A percentile compares a stretch with the other conserved stretches of the same genome.
phyloP scores from a whole-genome alignment of 257 asterid species.

The Linderniella brevidens region DNA sequence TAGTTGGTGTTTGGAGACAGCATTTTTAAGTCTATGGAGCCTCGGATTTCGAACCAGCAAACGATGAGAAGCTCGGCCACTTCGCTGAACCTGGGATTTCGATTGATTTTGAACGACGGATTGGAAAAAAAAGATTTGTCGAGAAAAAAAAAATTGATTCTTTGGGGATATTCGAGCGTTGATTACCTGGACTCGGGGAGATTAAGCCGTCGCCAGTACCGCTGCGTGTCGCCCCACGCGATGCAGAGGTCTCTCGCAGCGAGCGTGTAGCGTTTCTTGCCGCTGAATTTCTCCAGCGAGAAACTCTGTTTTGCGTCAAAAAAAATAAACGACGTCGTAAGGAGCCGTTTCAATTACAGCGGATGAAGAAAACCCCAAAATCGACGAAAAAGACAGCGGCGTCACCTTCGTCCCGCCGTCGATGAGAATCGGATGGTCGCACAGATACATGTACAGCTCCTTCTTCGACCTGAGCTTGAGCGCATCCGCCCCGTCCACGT shows the following conservation, averaged over 20 bases:
- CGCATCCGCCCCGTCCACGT: conserved; percentile 16
- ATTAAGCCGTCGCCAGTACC: conserved; percentile 47
- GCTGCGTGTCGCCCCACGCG: conserved; percentile 39
- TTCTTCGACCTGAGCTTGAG: conserved; percentile 28
- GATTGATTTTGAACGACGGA: too few species aligned
- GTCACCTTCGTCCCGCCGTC: conserved; percentile 30
- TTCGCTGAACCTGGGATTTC: conserved; percentile 39
- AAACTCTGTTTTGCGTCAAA: conserved; percentile 57
- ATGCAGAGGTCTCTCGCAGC: conserved; percentile 49
- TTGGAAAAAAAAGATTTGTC: background rate
- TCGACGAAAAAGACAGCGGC: conserved; percentile 17
- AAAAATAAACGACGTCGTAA: too few species aligned
- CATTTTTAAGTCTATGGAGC: conserved; percentile 24
- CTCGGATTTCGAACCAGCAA: conserved; percentile 52
- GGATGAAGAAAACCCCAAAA: background rate
- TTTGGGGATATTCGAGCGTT: background rate
- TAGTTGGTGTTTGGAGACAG: conserved; percentile 47
- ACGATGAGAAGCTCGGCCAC: conserved; percentile 47
- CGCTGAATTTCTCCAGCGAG: conserved; percentile 43
- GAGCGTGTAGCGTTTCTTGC: conserved; percentile 64
- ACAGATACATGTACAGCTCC: conserved; percentile 42
- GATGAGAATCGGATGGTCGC: conserved; percentile 37
- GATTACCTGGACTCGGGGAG: conserved; percentile 49
- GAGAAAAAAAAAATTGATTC: background rate
- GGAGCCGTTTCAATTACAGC: background rate